phyloP scores from a whole-genome alignment of 352 stramenopile genomes.

The Phytophthora palmivora region DNA sequence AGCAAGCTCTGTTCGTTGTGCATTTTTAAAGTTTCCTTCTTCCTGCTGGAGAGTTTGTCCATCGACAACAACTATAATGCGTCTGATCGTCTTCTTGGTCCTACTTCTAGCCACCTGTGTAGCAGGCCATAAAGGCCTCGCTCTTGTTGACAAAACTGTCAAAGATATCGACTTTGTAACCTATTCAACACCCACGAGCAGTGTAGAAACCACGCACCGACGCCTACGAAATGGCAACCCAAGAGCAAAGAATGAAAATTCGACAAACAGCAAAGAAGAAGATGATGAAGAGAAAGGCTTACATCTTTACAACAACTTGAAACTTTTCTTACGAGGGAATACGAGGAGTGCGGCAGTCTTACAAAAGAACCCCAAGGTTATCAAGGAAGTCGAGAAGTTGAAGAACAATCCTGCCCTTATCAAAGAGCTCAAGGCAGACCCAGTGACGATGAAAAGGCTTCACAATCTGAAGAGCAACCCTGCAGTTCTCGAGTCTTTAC shows the following conservation, averaged over 20 bases:
- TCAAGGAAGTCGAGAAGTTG: neutral
- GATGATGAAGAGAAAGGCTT: neutral
- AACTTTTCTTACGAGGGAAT: too few species aligned
- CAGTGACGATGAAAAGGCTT: neutral
- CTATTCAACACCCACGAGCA: too few species aligned
- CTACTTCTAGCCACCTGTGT: neutral
- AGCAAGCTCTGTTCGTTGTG: too few species aligned
- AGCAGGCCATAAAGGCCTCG: neutral
- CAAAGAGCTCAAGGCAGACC: neutral
- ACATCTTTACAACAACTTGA: neutral
- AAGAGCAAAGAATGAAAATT: too few species aligned
- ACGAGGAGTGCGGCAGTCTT: neutral
- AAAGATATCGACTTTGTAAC: neutral
- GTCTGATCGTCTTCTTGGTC: neutral
- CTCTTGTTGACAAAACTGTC: neutral
- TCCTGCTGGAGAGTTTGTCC: too few species aligned
- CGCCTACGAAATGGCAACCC: too few species aligned
- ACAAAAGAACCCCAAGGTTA: neutral
- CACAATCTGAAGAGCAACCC: neutral
- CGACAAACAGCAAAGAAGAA: too few species aligned
- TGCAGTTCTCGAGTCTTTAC: too few species aligned
- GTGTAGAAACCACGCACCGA: too few species aligned
- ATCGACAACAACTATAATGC: neutral
- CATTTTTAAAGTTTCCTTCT: too few species aligned
- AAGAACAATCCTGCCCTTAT: neutral